phyloP scores from a whole-genome alignment of 2,329 filamentous ascomycete species.

The Aureobasidium sp. region DNA sequence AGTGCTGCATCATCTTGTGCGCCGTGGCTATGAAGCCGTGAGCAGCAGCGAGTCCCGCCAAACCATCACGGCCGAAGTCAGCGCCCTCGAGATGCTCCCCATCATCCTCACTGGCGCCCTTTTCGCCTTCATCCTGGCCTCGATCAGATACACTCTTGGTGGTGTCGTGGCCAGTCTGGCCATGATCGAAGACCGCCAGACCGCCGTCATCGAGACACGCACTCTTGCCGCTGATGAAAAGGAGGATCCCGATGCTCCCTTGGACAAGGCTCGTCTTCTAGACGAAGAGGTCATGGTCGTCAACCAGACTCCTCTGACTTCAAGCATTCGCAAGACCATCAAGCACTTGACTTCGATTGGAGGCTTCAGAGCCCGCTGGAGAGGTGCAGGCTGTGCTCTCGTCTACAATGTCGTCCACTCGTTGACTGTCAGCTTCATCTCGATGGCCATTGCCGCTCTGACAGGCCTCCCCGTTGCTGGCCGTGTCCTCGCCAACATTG shows the following conservation, averaged over 20 bases:
- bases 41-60: slow-evolving; percentile 14
- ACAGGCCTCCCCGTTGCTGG: slow-evolving; percentile 39
- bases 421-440: slow-evolving; percentile 34
- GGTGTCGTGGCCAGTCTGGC: slow-evolving; percentile 55
- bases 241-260: slow-evolving; percentile 42
- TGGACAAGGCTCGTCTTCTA: slow-evolving; percentile 35
- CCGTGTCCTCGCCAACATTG: slow-evolving; percentile 39
- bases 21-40: slow-evolving; percentile 27
- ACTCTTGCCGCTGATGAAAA: slow-evolving; percentile 46
- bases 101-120: slow-evolving; percentile 31
- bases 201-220: slow-evolving; percentile 36
- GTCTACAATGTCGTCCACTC: slow-evolving; percentile 30
- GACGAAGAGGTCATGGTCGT: slow-evolving; percentile 40
- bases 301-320: slow-evolving; percentile 53
- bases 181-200: slow-evolving; percentile 56
- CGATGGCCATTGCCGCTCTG: slow-evolving; percentile 35
- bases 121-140: slow-evolving; percentile 36
- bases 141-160: slow-evolving; percentile 51
- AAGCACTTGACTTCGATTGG: slow-evolving; percentile 48
- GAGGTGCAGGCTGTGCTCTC: slow-evolving; percentile 30
- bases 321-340: slow-evolving; percentile 51
- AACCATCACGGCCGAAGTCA: slow-evolving; percentile 21
- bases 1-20: slow-evolving; percentile 28
- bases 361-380: slow-evolving; percentile 31
- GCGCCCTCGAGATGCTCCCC: slow-evolving; percentile 25